Base-by-base conservation (phyloP, 352 stramenopile genomes). In the Phytophthora macrochlamydospora region DNA sequence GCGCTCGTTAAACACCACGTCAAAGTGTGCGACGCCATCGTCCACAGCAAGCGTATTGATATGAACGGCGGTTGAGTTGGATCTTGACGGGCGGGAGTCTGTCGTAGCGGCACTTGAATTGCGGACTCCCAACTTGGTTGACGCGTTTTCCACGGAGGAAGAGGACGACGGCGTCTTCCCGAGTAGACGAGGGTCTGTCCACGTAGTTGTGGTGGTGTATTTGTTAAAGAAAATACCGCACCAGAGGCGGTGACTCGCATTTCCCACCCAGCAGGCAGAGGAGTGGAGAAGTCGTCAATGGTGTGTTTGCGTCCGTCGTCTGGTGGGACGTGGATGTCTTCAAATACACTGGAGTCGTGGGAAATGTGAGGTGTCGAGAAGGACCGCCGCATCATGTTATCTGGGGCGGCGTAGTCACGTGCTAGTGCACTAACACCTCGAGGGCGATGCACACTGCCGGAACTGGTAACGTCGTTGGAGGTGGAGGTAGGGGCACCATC, bases 211-310 rank as follows among this genome's bases (percentile, higher is more conserved):
- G 3, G 89, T 87, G 2, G 83, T 91, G 44, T 84, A 83, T 48
- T 80, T 79, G 45, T 94, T 87, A 7, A 94, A 80, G 44, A 94
- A 94, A 92, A 94, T 1, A 94, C 86, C 1, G 77, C 72, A 31
- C 86, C 86, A 1, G 67, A 74, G 13, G 79, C 81, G 0, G 84
- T 93, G 1, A 92, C 86, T 0, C 84, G 83, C 86, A 94, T 94
- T 58, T 94, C 86, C 86, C 86, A 94, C 0, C 84, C 86, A 61
- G 78, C 72, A 18, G 86, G 84, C 24, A 94, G 43, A 2, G 82
- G 84, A 2, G 83, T 94, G 30, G 84, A 79, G 45, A 94, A 94
- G 60, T 94, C 86, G 11, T 91, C 70, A 14, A 94, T 87, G 14
- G 72, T 78, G 43, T 94, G 81, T 42, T 83, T 78, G 8, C 53